Base-by-base conservation (phyloP, 2,329 filamentous ascomycete species). In the Ophiostoma angusticollis region DNA sequence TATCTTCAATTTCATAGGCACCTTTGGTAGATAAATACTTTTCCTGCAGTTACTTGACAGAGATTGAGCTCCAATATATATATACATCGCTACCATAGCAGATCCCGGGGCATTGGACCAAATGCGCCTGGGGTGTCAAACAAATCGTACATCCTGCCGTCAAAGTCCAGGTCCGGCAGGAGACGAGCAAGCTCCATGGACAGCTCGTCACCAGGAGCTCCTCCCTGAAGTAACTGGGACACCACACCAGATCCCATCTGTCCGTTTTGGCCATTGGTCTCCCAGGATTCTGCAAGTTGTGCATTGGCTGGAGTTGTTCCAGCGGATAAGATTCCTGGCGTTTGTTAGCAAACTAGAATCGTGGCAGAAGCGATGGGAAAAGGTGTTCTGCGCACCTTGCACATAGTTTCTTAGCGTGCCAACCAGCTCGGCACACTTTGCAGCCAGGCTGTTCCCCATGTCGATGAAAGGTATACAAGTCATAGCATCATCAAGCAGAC, bases 381-480 rank as follows among this genome's bases (percentile, higher is more conserved):
- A 33, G 18, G n/a, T n/a, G n/a, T n/a, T n/a, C n/a, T n/a, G n/a
- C 31, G 14, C 13, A 22, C 31, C 31, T 9, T 33, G 31, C 19
- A 33, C 31, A 13, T 33, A 33, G 9, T 33, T 33, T n/a, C 31
- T 6, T 13, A 33, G 31, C 6, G 31, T 33, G 18, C 13, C 31
- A 8, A 33, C 22, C 22, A 22, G 22, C 36, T 30, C 36, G 30
- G 23, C 31, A 19, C 24, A 22, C 25, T 29, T 30, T 22, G 22
- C 36, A 11, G 43, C 18, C 14, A 32, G 13, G 17, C 42, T 18
- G 40, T 43, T n/a, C 11, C 21, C 31, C 5, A 9, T 9, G 13
- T 33, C 31, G 13, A 33, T 33, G 9, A 22, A 23, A 2, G 31
- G 31, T 9, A 33, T 33, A n/a, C 31, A 33, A 9, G 21, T 33